Conservation (phyloP, 2,329 filamentous ascomycete genomes). For the Tolypocladium amazonense region DNA sequence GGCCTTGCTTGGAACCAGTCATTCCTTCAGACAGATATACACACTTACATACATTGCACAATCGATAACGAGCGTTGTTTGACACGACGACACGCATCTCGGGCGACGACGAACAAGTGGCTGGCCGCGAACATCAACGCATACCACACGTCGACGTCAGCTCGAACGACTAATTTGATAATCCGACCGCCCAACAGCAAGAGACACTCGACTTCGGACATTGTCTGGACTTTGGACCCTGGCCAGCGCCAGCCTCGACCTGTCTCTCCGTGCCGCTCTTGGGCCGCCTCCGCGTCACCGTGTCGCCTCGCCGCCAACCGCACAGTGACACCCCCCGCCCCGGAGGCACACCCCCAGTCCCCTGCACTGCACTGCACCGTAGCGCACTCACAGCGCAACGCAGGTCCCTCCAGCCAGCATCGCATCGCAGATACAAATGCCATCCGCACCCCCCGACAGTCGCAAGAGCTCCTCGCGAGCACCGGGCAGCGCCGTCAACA, state of each 20-base stretch:
- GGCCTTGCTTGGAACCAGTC: constrained; percentile 48
- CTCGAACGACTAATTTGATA: constrained; percentile 6
- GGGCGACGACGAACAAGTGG: not conserved
- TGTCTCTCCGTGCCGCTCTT: constrained; percentile 16
- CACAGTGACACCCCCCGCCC: constrained; percentile 5
- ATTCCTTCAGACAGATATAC: constrained; percentile 25
- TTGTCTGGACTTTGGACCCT: constrained; percentile 13
- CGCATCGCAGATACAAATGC: constrained; percentile 37
- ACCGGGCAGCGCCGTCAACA: constrained; percentile 38
- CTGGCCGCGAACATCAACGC: constrained; percentile 3
- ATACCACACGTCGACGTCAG: not conserved
- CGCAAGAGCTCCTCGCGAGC: constrained; percentile 38
- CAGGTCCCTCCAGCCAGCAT: not conserved
- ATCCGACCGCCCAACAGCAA: constrained; percentile 4
- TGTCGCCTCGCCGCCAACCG: not conserved
- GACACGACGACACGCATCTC: not conserved
- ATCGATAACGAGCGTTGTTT: not conserved
- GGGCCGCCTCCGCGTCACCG: constrained; percentile 13
- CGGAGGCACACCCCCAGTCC: constrained; percentile 13
- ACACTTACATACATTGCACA: not conserved
- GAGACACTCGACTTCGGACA: not conserved
- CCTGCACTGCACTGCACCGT: constrained; percentile 12
- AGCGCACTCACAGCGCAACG: not conserved
- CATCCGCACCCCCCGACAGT: constrained; percentile 53
- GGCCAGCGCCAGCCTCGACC: constrained; percentile 3